A percentile compares a stretch with the other conserved stretches of the same genome.
phyloP scores from a whole-genome alignment of 176 grass and related monocot species.

The Musa beccarii region DNA sequence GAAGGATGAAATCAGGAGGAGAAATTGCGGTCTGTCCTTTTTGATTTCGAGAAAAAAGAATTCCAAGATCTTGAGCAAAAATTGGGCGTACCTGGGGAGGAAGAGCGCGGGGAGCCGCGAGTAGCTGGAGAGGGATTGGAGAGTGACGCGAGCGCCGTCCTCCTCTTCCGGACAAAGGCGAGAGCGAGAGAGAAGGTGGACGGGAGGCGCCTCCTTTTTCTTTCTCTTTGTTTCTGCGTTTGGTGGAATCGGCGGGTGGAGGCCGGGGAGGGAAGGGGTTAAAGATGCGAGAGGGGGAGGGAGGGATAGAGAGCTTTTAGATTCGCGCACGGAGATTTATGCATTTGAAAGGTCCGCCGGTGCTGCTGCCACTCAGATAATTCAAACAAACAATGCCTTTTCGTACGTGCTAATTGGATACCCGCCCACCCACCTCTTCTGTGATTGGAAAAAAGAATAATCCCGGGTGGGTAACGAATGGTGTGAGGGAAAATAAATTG shows the following conservation, averaged over 20 bases:
- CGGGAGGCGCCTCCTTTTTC: background rate
- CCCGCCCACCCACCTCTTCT: background rate
- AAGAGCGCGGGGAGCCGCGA: background rate
- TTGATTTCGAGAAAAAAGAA: background rate
- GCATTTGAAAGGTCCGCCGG: conserved; percentile 1
- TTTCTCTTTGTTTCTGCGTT: background rate
- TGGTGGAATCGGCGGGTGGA: conserved; percentile 13
- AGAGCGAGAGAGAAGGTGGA: background rate
- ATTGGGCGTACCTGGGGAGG: background rate
- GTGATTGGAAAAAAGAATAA: background rate
- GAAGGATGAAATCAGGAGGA: background rate
- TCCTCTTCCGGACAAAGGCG: background rate
- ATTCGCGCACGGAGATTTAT: background rate
- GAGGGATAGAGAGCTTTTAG: background rate
- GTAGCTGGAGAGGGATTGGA: background rate
- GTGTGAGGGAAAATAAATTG: too few species aligned
- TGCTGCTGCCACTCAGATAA: conserved; percentile 1
- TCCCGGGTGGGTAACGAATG: background rate
- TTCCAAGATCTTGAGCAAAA: background rate
- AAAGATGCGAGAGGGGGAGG: background rate
- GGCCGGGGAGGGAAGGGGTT: background rate
- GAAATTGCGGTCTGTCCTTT: background rate
- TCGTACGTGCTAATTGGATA: fast-evolving
- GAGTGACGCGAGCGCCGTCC: background rate
- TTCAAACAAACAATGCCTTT: background rate